phyloP scores from a whole-genome alignment of 805 yeast species.

The Candida dajiaensis region DNA sequence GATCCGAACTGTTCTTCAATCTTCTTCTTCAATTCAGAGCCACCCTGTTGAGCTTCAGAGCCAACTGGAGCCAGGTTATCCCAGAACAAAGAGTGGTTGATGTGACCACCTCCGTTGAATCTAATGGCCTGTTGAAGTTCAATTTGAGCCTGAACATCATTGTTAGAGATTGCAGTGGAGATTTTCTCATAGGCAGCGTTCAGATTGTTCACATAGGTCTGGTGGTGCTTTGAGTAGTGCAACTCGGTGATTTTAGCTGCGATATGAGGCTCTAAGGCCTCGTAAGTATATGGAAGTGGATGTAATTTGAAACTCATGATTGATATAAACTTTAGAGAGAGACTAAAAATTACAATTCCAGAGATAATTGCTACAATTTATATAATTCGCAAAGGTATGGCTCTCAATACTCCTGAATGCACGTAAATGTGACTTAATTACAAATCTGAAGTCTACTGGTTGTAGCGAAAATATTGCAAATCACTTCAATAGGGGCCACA shows the following conservation, averaged over 20 bases:
- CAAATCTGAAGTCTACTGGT: background rate
- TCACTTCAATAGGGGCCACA: background rate
- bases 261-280: constrained; percentile 43
- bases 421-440: too few species aligned
- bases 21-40: constrained; percentile 34
- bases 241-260: constrained; percentile 40
- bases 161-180: constrained; percentile 29
- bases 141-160: constrained; percentile 35
- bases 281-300: constrained; percentile 38
- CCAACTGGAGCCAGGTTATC: constrained; percentile 38
- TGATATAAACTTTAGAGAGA: background rate
- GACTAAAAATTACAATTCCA: background rate
- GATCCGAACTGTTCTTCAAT: constrained; percentile 40
- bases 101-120: constrained; percentile 48
- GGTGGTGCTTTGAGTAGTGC: constrained; percentile 46
- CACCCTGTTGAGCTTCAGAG: constrained; percentile 27
- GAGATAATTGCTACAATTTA: background rate
- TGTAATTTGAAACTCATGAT: constrained; percentile 12
- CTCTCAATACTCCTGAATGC: background rate
- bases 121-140: constrained; percentile 40
- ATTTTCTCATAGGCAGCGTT: constrained; percentile 39
- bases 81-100: constrained; percentile 46
- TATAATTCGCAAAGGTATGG: background rate
- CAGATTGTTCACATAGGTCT: constrained; percentile 42
- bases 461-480: background rate